A percentile compares a stretch with the other conserved stretches of the same genome.
Evolutionary conservation across 2,329 filamentous ascomycete species (phyloP).

Genomic region (Basipetospora chlamydospora): DNA sequence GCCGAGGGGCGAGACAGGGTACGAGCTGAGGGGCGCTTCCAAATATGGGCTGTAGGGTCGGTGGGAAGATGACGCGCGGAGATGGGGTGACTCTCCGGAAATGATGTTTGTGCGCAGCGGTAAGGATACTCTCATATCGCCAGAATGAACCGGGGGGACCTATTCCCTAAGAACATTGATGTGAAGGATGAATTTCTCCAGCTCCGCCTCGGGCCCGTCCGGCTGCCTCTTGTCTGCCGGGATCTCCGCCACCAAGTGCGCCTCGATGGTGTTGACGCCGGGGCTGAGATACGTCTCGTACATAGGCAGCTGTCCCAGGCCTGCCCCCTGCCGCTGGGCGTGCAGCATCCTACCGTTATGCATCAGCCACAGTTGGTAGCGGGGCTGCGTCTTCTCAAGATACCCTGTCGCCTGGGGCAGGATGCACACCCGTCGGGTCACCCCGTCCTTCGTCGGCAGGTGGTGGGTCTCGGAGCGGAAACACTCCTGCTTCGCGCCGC

Average conservation of each 20-base stretch:
- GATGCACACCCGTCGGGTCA: constrained; percentile 47
- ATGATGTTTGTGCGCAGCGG: too few species aligned
- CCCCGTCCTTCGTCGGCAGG: constrained; percentile 40
- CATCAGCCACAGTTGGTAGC: constrained; percentile 64
- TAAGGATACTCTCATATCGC: too few species aligned
- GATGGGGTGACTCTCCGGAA: too few species aligned
- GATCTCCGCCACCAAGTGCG: constrained; percentile 62
- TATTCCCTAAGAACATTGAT: constrained; percentile 31
- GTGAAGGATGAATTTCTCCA: constrained; percentile 67
- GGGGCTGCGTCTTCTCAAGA: constrained; percentile 52
- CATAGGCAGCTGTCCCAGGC: constrained; percentile 33
- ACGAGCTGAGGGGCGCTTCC: too few species aligned
- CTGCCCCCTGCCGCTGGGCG: neutral
- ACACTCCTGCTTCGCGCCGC: neutral
- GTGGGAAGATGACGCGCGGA: too few species aligned
- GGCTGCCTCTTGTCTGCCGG: constrained; percentile 41
- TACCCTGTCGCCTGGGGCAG: constrained; percentile 48
- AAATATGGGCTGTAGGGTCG: too few species aligned
- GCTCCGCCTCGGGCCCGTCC: constrained; percentile 50
- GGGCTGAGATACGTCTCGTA: constrained; percentile 61
- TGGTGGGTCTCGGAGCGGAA: constrained; percentile 47
- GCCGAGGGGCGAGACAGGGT: too few species aligned
- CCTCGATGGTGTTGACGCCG: constrained; percentile 64
- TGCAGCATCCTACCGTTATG: constrained; percentile 5
- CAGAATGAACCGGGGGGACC: neutral